Base-by-base conservation (phyloP, 2,329 filamentous ascomycete species). In the Beauveria sp. region DNA sequence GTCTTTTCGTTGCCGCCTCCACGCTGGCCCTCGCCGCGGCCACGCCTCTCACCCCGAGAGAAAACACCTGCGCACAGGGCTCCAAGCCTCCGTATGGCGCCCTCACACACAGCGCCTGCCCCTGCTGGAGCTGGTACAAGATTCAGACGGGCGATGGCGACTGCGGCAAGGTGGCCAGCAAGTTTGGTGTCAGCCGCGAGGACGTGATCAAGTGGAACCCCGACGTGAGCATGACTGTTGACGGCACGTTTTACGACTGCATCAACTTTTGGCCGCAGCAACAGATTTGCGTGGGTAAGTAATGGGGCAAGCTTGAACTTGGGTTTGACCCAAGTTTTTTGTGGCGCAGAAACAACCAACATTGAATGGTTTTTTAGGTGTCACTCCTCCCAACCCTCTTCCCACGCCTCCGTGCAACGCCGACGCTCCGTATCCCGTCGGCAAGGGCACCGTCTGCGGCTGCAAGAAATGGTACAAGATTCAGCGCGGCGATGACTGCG, bases 71-170 rank as follows among this genome's bases (percentile, higher is more conserved):
- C 54, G 26, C 52, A 1, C n/a, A 48, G 28, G 59, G 59, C 53
- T 30, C 52, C 14, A 47, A 51, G 46, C 53, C 46, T 9, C 59
- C 59, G 0, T 51, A 61, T 20, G 59, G 59, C 18, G 59, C 59
- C 5, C 47, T 53, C 24, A 52, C 59, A 5, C 14, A 61, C 52
- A 61, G 53, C 18, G 59, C 47, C n/a, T 61, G 59, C 37, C 59
- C 59, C 2, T 61, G 59, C 53, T 61, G 59, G 59, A 37, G 9
- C 46, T 61, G 59, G 59, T 52, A 61, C 59, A 28, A 61, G 59
- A 52, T 61, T 16, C 59, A 52, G 37, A 40, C 18, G 3, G 59
- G 59, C 26, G 53, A 61, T 9, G 30, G 30, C 43, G 59, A 57
- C 53, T 61, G 59, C 53, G 59, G 59, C 53, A 55, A 37, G 12